Percentiles rank a stretch among this genome's conserved stretches.
Conservation (phyloP, 148 eudicot species). For the Beta vulgaris region DNA sequence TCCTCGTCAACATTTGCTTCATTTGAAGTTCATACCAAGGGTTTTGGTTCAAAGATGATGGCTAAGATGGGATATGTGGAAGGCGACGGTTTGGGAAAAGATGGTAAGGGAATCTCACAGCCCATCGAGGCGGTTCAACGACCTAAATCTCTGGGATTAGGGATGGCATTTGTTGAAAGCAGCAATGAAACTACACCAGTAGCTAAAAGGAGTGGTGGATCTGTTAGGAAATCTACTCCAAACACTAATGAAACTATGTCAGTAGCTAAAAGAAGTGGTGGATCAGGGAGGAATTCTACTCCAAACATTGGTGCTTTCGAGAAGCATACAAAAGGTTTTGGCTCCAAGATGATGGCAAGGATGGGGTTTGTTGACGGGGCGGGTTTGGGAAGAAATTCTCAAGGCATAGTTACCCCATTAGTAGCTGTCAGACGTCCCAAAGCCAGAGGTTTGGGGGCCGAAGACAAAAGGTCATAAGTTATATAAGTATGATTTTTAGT, state of each 20-base stretch:
- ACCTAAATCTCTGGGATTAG: constrained; percentile 86
- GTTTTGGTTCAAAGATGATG: constrained; percentile 97
- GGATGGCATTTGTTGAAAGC: constrained; percentile 47
- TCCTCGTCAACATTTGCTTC: constrained; percentile 49
- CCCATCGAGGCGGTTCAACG: constrained; percentile 77
- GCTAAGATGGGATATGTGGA: constrained; percentile 95
- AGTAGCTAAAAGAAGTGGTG: constrained; percentile 18
- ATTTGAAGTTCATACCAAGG: constrained; percentile 91
- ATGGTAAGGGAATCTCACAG: constrained; percentile 71
- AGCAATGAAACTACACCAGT: constrained; percentile 27
- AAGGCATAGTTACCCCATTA: constrained; percentile 78
- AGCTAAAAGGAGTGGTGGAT: not conserved
- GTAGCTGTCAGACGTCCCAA: constrained; percentile 76
- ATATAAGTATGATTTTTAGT: not conserved
- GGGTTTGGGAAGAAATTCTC: constrained; percentile 83
- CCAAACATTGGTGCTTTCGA: constrained; percentile 61
- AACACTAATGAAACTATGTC: not conserved
- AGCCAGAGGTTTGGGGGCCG: constrained; percentile 82
- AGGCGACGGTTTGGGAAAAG: constrained; percentile 83
- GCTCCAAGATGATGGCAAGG: constrained; percentile 95
- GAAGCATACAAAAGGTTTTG: constrained; percentile 93
- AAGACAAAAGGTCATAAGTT: constrained; percentile 23
- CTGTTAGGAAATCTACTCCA: constrained; percentile 10
- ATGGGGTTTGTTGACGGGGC: constrained; percentile 87
- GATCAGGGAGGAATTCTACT: constrained; percentile 22